phyloP scores from a whole-genome alignment of 495 filamentous ascomycete species.

The Penicillium goetzii region DNA sequence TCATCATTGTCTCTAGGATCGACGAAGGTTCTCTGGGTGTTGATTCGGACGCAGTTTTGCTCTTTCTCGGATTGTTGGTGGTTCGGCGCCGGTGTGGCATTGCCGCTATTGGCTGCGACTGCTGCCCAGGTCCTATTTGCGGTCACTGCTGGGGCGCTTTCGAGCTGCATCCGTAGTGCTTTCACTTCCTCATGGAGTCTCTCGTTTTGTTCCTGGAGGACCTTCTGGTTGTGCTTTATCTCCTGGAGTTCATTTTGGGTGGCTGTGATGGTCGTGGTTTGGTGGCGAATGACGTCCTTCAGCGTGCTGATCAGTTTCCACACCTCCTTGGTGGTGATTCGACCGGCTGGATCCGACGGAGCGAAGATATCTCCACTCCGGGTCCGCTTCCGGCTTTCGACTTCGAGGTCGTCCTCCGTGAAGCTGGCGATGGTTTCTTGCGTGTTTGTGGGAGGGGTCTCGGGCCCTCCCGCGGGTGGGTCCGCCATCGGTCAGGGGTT shows the following conservation, averaged over 20 bases:
- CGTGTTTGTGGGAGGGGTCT: slow-evolving; percentile 23
- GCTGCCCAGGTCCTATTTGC: slow-evolving; percentile 18
- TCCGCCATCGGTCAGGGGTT: too few species aligned
- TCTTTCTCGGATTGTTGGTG: slow-evolving; percentile 19
- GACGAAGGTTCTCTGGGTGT: slow-evolving; percentile 25
- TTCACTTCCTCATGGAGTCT: slow-evolving; percentile 25
- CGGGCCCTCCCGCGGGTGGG: slow-evolving; percentile 21
- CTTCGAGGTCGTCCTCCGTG: slow-evolving; percentile 12
- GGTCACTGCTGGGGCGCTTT: slow-evolving; percentile 6
- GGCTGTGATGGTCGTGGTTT: slow-evolving; percentile 21
- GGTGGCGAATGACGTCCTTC: slow-evolving; percentile 19
- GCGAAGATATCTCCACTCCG: slow-evolving; percentile 17
- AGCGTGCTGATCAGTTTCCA: slow-evolving; percentile 25
- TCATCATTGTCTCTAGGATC: slow-evolving; percentile 25
- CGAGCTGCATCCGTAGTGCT: slow-evolving; percentile 16
- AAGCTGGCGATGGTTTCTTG: slow-evolving; percentile 17
- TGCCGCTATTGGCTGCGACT: slow-evolving; percentile 6
- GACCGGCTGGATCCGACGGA: slow-evolving; percentile 14
- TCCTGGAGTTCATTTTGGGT: slow-evolving; percentile 24
- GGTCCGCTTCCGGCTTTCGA: slow-evolving; percentile 14
- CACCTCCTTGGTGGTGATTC: slow-evolving; percentile 27
- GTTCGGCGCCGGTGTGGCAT: slow-evolving; percentile 6
- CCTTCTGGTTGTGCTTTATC: slow-evolving; percentile 26
- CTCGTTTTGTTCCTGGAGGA: slow-evolving; percentile 24
- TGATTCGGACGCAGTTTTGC: slow-evolving; percentile 21